These are phyloP conservation scores for Teratosphaeria pseudoeucalypti DNA, from an alignment of 2,329 filamentous ascomycete genomes.

Conservation along the genomic window DNA sequence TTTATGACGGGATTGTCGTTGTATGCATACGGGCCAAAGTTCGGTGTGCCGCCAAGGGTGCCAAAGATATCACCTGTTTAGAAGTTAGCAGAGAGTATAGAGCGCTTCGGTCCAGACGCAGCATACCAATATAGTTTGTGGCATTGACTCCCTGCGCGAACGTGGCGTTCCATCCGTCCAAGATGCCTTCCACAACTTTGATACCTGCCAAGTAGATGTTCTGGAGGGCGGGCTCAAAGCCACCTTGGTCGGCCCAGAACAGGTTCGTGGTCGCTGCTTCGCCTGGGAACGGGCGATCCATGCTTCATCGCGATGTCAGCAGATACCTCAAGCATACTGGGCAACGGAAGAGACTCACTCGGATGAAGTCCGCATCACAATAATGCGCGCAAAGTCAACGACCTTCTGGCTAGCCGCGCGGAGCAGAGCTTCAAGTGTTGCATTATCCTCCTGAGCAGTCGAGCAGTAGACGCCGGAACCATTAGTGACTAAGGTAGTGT, in stretches of 20 bases:
- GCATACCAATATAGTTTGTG: slow-evolving; percentile 47
- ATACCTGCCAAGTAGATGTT: slow-evolving; percentile 60
- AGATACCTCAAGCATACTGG: background rate
- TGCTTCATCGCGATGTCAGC: background rate
- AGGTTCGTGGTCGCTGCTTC: slow-evolving; percentile 50
- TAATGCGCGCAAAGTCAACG: slow-evolving; percentile 56
- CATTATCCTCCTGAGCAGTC: slow-evolving; percentile 64
- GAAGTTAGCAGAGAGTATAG: background rate
- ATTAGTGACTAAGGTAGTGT: slow-evolving; percentile 54
- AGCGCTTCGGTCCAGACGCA: background rate
- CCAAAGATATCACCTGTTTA: slow-evolving; percentile 45
- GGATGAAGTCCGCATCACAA: slow-evolving; percentile 58
- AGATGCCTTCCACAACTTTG: slow-evolving; percentile 54
- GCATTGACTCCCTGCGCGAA: slow-evolving; percentile 49
- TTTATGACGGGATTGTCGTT: slow-evolving; percentile 11
- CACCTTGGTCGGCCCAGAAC: slow-evolving; percentile 50
- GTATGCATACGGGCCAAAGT: slow-evolving; percentile 14
- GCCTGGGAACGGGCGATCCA: slow-evolving; percentile 56
- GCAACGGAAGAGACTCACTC: slow-evolving; percentile 37
- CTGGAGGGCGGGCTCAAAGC: slow-evolving; percentile 50
- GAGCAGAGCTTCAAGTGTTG: slow-evolving; percentile 54
- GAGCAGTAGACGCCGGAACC: slow-evolving; percentile 59
- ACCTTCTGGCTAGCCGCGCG: slow-evolving; percentile 46
- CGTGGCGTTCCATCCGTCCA: slow-evolving; percentile 49
- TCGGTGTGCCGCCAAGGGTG: slow-evolving; percentile 6